phyloP scores from a whole-genome alignment of 768 basidiomycete genomes.

The Roridomyces roridus region DNA sequence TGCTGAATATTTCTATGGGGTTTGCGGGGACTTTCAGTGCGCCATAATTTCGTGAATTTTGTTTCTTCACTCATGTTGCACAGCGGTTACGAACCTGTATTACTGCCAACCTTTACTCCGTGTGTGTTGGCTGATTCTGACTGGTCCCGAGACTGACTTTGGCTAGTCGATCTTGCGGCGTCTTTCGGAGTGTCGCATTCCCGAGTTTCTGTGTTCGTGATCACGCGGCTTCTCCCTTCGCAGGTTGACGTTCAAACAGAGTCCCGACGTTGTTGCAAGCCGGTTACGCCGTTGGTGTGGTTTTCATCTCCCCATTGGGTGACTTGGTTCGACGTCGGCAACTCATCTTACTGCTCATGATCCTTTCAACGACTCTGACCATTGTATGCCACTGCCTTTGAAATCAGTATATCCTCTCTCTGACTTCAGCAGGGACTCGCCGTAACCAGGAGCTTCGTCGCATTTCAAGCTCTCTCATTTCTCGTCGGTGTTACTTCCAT shows the following conservation, averaged over 20 bases:
- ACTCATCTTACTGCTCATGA: conserved; percentile 66
- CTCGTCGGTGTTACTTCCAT: conserved; percentile 73
- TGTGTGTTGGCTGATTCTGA: conserved; percentile 47
- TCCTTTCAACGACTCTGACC: conserved; percentile 60
- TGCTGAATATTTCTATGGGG: conserved; percentile 65
- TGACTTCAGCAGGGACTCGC: conserved; percentile 70
- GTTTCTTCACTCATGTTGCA: not conserved
- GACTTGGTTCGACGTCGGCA: conserved; percentile 82
- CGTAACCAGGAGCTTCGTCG: conserved; percentile 59
- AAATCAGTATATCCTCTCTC: no score
- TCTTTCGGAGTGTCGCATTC: conserved; percentile 39
- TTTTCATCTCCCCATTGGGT: conserved; percentile 82
- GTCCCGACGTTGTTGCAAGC: conserved; percentile 27
- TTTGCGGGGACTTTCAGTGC: conserved; percentile 60
- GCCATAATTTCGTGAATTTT: not conserved
- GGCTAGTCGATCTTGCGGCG: conserved; percentile 47
- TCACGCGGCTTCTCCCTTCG: not conserved
- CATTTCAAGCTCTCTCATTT: conserved; percentile 73
- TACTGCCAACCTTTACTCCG: conserved; percentile 82
- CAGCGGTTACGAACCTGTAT: conserved; percentile 73
- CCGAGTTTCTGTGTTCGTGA: conserved; percentile 28
- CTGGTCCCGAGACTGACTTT: not conserved
- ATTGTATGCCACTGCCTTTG: conserved; percentile 38
- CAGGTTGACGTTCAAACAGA: conserved; percentile 3
- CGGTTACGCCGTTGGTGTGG: conserved; percentile 68